phyloP scores from a whole-genome alignment of 73 alveolate genomes.

The Stentor roeselii region DNA sequence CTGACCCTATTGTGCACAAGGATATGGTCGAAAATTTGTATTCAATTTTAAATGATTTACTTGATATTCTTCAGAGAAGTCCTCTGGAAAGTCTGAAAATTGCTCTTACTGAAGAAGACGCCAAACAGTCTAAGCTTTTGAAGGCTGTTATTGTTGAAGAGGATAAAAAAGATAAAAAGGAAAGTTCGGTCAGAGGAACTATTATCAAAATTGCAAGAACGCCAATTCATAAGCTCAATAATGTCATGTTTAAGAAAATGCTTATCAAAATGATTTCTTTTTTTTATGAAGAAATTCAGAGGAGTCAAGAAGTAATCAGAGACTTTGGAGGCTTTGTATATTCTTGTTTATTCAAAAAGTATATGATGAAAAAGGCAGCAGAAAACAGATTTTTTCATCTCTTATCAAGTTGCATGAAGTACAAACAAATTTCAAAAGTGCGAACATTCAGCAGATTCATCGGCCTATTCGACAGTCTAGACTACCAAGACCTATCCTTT shows the following conservation, averaged over 20 bases:
- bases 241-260: conserved; percentile 26
- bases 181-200: not conserved
- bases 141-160: not conserved
- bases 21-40: not conserved
- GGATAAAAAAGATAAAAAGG: conserved; percentile 4
- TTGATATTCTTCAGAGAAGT: not conserved
- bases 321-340: conserved; percentile 14
- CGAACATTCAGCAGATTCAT: not conserved
- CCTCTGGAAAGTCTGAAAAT: not conserved
- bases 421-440: not conserved
- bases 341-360: conserved; percentile 1
- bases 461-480: not conserved
- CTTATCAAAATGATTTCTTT: not conserved
- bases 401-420: conserved; percentile 23
- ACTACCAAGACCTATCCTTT: not conserved
- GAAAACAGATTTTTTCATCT: conserved; percentile 19
- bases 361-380: conserved; percentile 19
- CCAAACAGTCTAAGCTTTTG: not conserved
- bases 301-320: not conserved
- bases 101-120: not conserved
- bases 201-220: not conserved
- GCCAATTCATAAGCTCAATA: conserved; percentile 10
- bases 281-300: conserved; percentile 12
- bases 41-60: not conserved
- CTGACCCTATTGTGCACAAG: not conserved